Conservation (phyloP, 805 yeast species). For the Candida hungchunana region DNA sequence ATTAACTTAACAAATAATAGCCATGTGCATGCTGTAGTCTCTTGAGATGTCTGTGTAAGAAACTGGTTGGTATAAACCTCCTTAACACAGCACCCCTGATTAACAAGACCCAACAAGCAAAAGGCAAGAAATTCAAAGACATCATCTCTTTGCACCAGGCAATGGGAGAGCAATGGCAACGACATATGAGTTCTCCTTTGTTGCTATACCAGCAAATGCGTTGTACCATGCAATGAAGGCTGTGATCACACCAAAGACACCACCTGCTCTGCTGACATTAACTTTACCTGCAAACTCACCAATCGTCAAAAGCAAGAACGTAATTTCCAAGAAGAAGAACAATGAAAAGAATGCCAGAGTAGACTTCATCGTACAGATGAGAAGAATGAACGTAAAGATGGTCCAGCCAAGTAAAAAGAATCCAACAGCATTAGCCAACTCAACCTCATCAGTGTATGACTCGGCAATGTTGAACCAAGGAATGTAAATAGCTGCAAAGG, state of each 20-base stretch:
- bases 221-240: conserved; percentile 56
- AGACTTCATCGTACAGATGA: conserved; percentile 55
- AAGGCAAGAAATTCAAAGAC: not conserved
- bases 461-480: conserved; percentile 55
- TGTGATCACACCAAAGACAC: conserved; percentile 50
- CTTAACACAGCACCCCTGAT: too few species aligned
- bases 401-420: conserved; percentile 61
- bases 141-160: conserved; percentile 27
- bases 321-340: conserved; percentile 47
- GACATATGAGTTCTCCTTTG: conserved; percentile 45
- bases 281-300: conserved; percentile 44
- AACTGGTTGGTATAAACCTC: too few species aligned
- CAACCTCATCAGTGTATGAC: conserved; percentile 42
- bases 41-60: too few species aligned
- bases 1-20: too few species aligned
- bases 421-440: conserved; percentile 49
- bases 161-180: conserved; percentile 29
- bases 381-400: conserved; percentile 52
- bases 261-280: conserved; percentile 48
- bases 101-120: too few species aligned
- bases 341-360: conserved; percentile 59
- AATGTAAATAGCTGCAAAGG: conserved; percentile 56
- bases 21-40: too few species aligned
- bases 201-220: conserved; percentile 61
- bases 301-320: conserved; percentile 51